Base-by-base conservation (phyloP, 1,284 basidiomycete species). In the Fomitopsis palustris region DNA sequence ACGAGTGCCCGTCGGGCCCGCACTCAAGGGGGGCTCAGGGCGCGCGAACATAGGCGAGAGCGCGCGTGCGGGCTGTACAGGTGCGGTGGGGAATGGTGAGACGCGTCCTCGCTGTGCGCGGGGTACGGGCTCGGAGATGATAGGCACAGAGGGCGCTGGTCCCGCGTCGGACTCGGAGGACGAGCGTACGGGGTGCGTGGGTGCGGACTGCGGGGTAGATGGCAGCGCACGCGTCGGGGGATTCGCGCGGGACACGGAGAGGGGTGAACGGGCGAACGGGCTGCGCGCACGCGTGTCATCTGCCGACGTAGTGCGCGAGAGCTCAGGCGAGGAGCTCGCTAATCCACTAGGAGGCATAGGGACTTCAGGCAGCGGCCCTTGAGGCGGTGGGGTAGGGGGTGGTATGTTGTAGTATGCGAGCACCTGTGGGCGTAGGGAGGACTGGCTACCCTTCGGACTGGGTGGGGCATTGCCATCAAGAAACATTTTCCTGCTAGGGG, bases 331-430 rank as follows among this genome's bases (percentile, higher is more conserved):
- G 31, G 55, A 43, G 42, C 6, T 37, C 25, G 25, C n/a, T 38
- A 25, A 35, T 25, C 23, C 12, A 14, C 35, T 9, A 33, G 12
- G 7, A 7, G 31, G 31, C n/a, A 64, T 67, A 5, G 80, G 80
- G 5, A 77, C 69, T 29, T 71, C 74, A 1, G 82, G 82, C 16
- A 84, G 64, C 0, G 82, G 82, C 0, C 75, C 77, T 25, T 68
- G 69, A 0, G 82, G 83, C 0, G 83, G 81, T 4, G 82, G 82
- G 60, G 78, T 83, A 8, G 81, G 81, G 0, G 81, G 82, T 4
- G 81, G 81, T n/a, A 84, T 72, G 61, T 82, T 81, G 60, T 81
- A 81, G 65, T 81, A 78, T 1, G 77, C 76, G 4, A 81, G 69
- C 9, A 67, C 65, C 52, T 66, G 64, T 2, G 70, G 67, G 53